Percentiles rank a stretch among this genome's conserved stretches.
Evolutionary conservation across 345 rosid species (phyloP).

Genomic region (Reutealis trisperma): DNA sequence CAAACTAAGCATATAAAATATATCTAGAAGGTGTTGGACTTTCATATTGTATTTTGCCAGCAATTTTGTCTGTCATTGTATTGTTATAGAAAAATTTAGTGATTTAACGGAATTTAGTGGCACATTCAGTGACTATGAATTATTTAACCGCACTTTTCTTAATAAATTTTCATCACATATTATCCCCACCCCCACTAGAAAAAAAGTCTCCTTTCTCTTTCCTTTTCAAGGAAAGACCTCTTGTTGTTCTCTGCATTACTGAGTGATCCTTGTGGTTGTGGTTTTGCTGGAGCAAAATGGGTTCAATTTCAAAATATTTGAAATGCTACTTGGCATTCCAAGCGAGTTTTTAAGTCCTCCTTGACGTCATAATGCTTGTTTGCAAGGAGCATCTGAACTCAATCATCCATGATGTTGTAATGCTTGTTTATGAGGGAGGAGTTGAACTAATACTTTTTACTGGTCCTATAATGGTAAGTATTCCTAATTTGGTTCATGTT

Average conservation of each 20-base stretch:
- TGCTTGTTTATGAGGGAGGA: too few species aligned
- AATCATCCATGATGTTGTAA: too few species aligned
- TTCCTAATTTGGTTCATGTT: conserved; percentile 14
- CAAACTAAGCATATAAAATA: too few species aligned
- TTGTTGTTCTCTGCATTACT: neutral
- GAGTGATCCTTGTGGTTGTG: neutral
- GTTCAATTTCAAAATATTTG: neutral
- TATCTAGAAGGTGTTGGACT: too few species aligned
- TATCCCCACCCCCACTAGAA: too few species aligned
- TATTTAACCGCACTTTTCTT: too few species aligned
- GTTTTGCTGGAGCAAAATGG: neutral
- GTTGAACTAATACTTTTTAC: neutral
- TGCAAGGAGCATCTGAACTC: neutral
- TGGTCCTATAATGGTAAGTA: neutral
- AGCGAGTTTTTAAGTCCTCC: neutral
- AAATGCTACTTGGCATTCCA: neutral
- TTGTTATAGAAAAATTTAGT: too few species aligned
- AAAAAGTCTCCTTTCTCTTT: neutral
- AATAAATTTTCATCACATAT: too few species aligned
- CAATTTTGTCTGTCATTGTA: too few species aligned
- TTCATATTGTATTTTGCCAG: too few species aligned
- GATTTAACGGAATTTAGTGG: too few species aligned
- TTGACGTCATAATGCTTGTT: neutral
- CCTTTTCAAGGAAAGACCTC: neutral
- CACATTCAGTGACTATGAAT: too few species aligned